Evolutionary conservation across 2,329 filamentous ascomycete species (phyloP).

Genomic region (Zalaria sp.): DNA sequence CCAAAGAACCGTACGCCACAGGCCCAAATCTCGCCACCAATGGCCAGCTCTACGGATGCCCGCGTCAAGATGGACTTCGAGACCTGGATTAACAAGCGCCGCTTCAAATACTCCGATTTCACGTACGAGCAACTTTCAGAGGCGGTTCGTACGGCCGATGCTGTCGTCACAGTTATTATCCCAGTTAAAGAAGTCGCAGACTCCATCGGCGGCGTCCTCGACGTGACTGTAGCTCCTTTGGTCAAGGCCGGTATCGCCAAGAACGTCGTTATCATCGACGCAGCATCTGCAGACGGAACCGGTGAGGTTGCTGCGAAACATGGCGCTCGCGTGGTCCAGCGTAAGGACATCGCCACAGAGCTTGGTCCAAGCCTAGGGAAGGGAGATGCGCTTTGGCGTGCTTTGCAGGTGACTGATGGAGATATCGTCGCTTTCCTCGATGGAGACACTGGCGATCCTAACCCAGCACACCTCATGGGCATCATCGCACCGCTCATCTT

Average conservation of each 20-base stretch:
- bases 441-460: background rate
- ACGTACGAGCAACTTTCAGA: too few relatives aligned
- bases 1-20: too few relatives aligned
- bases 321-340: constrained; percentile 1
- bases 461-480: constrained; percentile 1
- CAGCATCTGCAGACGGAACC: constrained; percentile 1
- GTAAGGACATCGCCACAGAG: constrained; percentile 1
- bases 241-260: background rate
- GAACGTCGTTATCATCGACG: constrained; percentile 1
- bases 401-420: constrained; percentile 1
- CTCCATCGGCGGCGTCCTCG: background rate
- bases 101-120: too few relatives aligned
- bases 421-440: constrained; percentile 3
- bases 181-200: constrained; percentile 1
- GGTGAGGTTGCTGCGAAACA: background rate
- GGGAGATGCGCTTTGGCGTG: constrained; percentile 3
- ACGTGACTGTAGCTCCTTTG: background rate
- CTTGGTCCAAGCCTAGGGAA: constrained; percentile 1
- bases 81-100: too few relatives aligned
- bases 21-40: too few relatives aligned
- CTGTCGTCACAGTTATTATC: constrained; percentile 1
- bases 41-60: too few relatives aligned
- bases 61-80: too few relatives aligned
- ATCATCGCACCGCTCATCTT: background rate
- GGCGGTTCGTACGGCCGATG: background rate